Conservation (phyloP, 768 basidiomycete species). For the Suillus subluteus region DNA sequence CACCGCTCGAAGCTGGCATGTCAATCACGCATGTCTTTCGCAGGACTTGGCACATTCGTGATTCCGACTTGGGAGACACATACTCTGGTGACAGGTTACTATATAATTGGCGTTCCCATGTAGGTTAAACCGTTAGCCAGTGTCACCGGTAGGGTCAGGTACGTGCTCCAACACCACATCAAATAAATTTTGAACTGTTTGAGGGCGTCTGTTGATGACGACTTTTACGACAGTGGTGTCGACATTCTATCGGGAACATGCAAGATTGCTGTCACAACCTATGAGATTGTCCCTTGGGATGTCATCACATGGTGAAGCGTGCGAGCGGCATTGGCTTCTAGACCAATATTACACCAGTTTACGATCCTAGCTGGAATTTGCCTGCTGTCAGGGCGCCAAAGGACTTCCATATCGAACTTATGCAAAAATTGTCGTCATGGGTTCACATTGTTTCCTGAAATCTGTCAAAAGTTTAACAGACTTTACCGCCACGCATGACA, state of each 20-base stretch:
- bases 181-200: not conserved
- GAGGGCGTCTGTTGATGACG: not conserved
- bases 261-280: not conserved
- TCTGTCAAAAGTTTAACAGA: not conserved
- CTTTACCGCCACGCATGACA: not conserved
- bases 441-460: not conserved
- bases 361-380: not conserved
- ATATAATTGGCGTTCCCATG: not conserved
- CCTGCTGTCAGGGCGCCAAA: not conserved
- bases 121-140: too few relatives aligned
- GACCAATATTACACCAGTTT: not conserved
- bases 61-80: not conserved
- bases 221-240: not conserved
- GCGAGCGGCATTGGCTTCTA: not conserved
- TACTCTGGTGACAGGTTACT: not conserved
- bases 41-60: slow-evolving; percentile 1
- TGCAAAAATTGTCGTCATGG: not conserved
- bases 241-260: not conserved
- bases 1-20: not conserved
- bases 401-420: not conserved
- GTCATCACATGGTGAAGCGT: not conserved
- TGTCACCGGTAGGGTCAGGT: not conserved
- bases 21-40: not conserved
- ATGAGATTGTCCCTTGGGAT: not conserved
- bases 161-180: not conserved